phyloP scores from a whole-genome alignment of 2,329 filamentous ascomycete species.

The Fusarium sp. region DNA sequence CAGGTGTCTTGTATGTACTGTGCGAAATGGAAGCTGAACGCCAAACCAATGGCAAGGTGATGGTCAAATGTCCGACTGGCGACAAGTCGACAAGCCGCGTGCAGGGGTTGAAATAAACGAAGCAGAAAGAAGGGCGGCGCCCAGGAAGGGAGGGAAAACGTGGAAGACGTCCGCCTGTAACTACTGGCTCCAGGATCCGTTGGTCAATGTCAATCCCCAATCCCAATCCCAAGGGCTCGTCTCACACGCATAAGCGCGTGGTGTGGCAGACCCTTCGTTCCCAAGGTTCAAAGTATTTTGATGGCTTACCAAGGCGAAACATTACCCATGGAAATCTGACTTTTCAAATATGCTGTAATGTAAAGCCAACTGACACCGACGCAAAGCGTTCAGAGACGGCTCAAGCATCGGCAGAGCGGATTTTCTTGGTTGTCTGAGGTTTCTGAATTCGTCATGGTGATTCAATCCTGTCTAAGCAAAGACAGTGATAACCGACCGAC shows the following conservation, averaged over 20 bases:
- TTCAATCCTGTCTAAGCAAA: conserved; percentile 30
- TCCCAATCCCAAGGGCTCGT: conserved; percentile 26
- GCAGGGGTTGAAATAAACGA: conserved; percentile 41
- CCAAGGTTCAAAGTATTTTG: conserved; percentile 25
- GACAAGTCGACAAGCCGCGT: conserved; percentile 40
- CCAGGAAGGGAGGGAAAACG: conserved; percentile 47
- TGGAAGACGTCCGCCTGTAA: conserved; percentile 40
- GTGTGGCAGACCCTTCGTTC: conserved; percentile 35
- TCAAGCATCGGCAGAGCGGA: conserved; percentile 9
- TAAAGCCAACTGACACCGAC: conserved; percentile 18
- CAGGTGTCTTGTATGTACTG: conserved; percentile 29
- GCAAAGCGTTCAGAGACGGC: conserved; percentile 22
- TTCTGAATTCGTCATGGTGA: conserved; percentile 44
- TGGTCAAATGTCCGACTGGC: conserved; percentile 35
- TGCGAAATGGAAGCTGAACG: conserved; percentile 35
- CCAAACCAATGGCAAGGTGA: conserved; percentile 33
- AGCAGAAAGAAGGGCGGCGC: conserved; percentile 26
- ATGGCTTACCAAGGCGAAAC: conserved; percentile 18
- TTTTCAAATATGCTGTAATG: neutral
- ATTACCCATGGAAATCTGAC: conserved; percentile 2
- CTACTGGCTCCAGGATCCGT: conserved; percentile 27
- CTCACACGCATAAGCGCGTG: conserved; percentile 41
- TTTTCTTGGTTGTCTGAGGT: conserved; percentile 5
- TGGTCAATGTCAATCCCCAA: conserved; percentile 25
- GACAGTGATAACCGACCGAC: conserved; percentile 30